phyloP scores from a whole-genome alignment of 495 filamentous ascomycete species.

The Thermothielavioides terrestris region DNA sequence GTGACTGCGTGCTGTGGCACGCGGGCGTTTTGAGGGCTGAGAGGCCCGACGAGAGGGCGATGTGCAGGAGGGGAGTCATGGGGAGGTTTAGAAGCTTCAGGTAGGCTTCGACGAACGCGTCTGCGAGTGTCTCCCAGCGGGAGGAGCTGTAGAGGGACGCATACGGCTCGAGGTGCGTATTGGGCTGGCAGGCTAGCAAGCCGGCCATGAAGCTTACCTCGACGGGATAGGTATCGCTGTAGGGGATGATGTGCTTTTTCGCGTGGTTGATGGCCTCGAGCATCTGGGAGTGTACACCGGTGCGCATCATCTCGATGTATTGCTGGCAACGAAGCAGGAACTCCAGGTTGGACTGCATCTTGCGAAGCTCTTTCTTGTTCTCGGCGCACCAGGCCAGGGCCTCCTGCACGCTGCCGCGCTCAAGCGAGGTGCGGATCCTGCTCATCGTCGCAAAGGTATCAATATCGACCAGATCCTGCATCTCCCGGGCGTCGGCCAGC shows the following conservation, averaged over 20 bases:
- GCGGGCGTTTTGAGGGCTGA: constrained; percentile 93
- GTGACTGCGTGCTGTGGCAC: constrained; percentile 56
- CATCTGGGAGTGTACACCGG: constrained; percentile 47
- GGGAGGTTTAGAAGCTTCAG: constrained; percentile 82
- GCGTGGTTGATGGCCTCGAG: constrained; percentile 74
- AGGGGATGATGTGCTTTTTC: constrained; percentile 64
- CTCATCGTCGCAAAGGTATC: constrained; percentile 80
- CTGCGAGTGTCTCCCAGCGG: constrained; percentile 70
- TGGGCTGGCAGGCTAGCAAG: constrained; percentile 64
- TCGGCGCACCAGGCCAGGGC: constrained; percentile 85
- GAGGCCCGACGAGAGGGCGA: constrained; percentile 82
- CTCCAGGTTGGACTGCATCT: constrained; percentile 79
- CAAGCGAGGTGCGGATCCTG: constrained; percentile 61
- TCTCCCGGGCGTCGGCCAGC: constrained; percentile 59
- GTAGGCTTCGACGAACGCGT: constrained; percentile 77
- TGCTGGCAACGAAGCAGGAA: constrained; percentile 93
- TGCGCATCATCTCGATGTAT: constrained; percentile 82
- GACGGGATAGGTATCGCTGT: constrained; percentile 53
- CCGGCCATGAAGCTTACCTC: constrained; percentile 69
- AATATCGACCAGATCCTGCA: constrained; percentile 72
- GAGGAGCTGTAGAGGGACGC: constrained; percentile 55
- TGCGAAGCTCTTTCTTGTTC: constrained; percentile 79
- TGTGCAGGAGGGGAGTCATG: constrained; percentile 74
- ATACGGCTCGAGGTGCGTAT: constrained; percentile 39
- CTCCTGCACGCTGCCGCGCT: constrained; percentile 61